These are phyloP conservation scores for Alternaria dauci DNA, from an alignment of 2,329 filamentous ascomycete species.

Conservation along the genomic window DNA sequence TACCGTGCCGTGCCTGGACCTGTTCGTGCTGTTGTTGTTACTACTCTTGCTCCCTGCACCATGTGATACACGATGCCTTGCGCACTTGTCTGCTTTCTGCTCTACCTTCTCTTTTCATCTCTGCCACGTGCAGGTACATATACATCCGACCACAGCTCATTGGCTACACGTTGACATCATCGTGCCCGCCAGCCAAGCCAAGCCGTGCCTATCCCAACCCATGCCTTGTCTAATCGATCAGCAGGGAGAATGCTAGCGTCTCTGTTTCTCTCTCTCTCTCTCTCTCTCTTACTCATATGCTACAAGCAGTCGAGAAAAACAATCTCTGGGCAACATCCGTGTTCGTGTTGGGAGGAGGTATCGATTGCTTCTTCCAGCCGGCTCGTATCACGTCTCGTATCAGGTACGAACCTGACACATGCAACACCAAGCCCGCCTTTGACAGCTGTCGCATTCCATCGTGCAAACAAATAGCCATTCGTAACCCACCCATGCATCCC, in stretches of 20 bases:
- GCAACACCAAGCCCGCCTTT: not conserved
- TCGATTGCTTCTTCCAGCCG: not conserved
- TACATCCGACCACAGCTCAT: not conserved
- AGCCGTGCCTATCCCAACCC: not conserved
- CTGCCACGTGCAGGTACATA: not conserved
- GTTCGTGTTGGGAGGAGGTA: not conserved
- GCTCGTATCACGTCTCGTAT: not conserved
- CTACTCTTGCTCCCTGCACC: not conserved
- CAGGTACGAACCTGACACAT: not conserved
- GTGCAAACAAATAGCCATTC: not conserved
- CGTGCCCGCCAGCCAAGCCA: slow-evolving; percentile 9
- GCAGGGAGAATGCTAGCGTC: not conserved
- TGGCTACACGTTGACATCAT: slow-evolving; percentile 22
- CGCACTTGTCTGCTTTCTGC: not conserved
- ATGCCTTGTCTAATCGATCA: not conserved
- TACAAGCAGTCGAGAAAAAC: not conserved
- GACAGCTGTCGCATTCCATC: slow-evolving; percentile 6
- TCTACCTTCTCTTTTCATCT: not conserved
- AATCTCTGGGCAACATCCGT: not conserved
- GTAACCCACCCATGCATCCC: not conserved
- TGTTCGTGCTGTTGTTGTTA: not conserved
- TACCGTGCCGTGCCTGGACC: not conserved
- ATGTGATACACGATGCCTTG: not conserved
- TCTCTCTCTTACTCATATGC: not conserved
- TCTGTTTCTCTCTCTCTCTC: not conserved